phyloP scores from a whole-genome alignment of 2,329 filamentous ascomycete genomes.

The Ophiostoma tasmaniense region DNA sequence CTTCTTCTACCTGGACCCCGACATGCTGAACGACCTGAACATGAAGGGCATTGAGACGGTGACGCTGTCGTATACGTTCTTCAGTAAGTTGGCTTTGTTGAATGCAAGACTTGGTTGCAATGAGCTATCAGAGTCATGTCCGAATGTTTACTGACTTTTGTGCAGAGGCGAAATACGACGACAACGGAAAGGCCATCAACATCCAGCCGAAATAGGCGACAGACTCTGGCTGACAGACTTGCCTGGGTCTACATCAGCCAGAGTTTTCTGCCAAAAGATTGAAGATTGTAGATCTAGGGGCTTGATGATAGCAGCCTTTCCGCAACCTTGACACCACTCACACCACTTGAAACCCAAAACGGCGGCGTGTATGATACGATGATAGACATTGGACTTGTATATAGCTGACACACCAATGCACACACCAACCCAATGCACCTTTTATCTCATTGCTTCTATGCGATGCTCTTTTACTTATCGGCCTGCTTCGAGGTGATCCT shows the following conservation, averaged over 20 bases:
- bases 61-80: constrained; percentile 95
- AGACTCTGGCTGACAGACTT: neutral
- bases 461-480: neutral
- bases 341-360: neutral
- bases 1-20: constrained; percentile 97
- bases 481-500: neutral
- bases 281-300: neutral
- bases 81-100: constrained; percentile 60
- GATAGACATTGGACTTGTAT: neutral
- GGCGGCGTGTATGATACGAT: neutral
- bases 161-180: constrained; percentile 73
- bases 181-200: constrained; percentile 58
- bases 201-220: constrained; percentile 19
- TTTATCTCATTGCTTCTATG: neutral
- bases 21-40: constrained; percentile 81
- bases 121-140: neutral
- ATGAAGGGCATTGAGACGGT: constrained; percentile 95
- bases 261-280: neutral
- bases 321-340: neutral
- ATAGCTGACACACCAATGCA: neutral
- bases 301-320: neutral
- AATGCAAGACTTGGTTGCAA: no score
- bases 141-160: neutral
- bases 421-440: neutral
- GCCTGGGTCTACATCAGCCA: no score